These are phyloP conservation scores for Umbelopsis sp. DNA, from an alignment of 192 early-diverging fungal genomes.

Conservation along the genomic window DNA sequence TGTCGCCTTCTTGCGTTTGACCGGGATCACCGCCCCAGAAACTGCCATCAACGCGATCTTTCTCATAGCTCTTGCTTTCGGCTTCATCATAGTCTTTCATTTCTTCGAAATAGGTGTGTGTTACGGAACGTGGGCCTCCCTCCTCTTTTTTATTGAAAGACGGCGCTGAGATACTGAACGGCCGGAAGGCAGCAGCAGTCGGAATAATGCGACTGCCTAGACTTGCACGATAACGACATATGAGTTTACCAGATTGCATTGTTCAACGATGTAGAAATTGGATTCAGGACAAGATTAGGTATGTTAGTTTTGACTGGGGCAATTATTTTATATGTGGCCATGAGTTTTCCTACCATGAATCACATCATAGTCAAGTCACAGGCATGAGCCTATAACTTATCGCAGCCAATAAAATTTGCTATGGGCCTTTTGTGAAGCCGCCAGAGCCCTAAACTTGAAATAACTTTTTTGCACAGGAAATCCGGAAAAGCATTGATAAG, in stretches of 20 bases:
- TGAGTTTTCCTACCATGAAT: background rate
- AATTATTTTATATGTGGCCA: background rate
- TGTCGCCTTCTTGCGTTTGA: background rate
- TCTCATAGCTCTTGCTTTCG: background rate
- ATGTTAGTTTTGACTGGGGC: background rate
- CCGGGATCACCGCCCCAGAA: conserved; percentile 17
- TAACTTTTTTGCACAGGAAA: too few species aligned
- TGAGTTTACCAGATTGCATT: too few species aligned
- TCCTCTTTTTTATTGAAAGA: background rate
- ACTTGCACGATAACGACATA: too few species aligned
- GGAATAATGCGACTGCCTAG: background rate
- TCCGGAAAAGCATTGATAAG: too few species aligned
- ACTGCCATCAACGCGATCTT: conserved; percentile 3
- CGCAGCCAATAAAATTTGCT: too few species aligned
- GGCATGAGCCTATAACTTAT: too few species aligned
- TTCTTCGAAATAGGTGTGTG: conserved; percentile 10
- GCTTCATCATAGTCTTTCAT: conserved; percentile 16
- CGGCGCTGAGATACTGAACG: conserved; percentile 1
- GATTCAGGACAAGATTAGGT: too few species aligned
- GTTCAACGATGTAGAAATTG: too few species aligned
- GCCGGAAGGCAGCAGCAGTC: background rate
- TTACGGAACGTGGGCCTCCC: background rate
- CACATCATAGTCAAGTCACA: conserved; percentile 19
- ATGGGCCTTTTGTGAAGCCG: too few species aligned
- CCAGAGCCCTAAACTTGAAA: too few species aligned